A percentile compares a stretch with the other conserved stretches of the same genome.
Evolutionary conservation across 257 asterid genomes (phyloP).

Genomic region (Oldenlandia corymbosa): DNA sequence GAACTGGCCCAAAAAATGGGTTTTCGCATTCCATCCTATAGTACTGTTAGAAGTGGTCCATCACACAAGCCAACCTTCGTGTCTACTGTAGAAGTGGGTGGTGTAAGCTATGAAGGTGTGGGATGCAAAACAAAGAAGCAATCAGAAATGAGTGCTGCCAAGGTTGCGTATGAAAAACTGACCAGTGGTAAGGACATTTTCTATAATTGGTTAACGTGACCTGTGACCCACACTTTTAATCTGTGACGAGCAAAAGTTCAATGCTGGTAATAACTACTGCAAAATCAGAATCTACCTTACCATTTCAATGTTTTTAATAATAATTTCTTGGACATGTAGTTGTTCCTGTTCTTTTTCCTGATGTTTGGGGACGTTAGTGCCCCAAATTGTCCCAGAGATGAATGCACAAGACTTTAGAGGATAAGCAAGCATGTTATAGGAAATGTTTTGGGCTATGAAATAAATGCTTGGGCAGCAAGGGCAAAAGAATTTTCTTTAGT

Average conservation of each 20-base stretch:
- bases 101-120: slow-evolving; percentile 37
- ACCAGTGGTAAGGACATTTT: slow-evolving; percentile 38
- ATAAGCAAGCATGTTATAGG: neutral
- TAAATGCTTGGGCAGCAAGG: neutral
- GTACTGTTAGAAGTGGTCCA: slow-evolving; percentile 37
- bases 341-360: neutral
- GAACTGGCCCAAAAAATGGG: slow-evolving; percentile 55
- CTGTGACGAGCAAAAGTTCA: neutral
- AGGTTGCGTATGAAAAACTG: slow-evolving; percentile 50
- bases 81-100: slow-evolving; percentile 52
- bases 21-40: slow-evolving; percentile 44
- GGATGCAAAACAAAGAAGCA: slow-evolving; percentile 67
- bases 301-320: no score
- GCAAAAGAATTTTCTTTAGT: neutral
- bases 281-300: no score
- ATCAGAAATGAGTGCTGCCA: slow-evolving; percentile 81
- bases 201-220: neutral
- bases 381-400: no score
- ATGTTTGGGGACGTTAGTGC: no score
- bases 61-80: slow-evolving; percentile 48
- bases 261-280: no score
- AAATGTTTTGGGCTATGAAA: neutral
- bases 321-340: no score
- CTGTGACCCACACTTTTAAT: no score
- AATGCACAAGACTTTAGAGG: neutral